phyloP scores from a whole-genome alignment of 2,329 filamentous ascomycete genomes.

The Triangularia setosa region DNA sequence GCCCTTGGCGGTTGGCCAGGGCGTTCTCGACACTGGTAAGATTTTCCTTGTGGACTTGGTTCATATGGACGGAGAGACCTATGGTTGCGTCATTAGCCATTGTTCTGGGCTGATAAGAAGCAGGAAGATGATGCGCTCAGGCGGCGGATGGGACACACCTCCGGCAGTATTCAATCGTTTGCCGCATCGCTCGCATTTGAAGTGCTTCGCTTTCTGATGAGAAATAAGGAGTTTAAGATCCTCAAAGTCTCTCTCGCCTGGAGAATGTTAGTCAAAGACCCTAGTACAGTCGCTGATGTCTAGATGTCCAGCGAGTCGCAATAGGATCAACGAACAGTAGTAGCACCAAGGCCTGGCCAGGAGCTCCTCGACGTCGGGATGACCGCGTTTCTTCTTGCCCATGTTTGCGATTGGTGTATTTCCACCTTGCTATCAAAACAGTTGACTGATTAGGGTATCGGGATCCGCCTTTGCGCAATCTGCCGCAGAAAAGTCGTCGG shows the following conservation, averaged over 20 bases:
- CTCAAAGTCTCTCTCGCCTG: constrained; percentile 91
- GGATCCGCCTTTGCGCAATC: neutral
- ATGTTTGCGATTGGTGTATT: constrained; percentile 45
- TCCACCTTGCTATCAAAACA: neutral
- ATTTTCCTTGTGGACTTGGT: constrained; percentile 95
- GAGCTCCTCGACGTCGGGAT: constrained; percentile 83
- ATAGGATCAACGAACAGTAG: constrained; percentile 62
- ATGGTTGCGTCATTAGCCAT: constrained; percentile 7
- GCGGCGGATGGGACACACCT: constrained; percentile 53
- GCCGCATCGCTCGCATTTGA: constrained; percentile 90
- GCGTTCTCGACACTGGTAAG: constrained; percentile 88
- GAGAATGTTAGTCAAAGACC: constrained; percentile 8
- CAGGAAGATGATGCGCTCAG: neutral
- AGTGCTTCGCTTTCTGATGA: constrained; percentile 99
- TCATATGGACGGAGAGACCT: constrained; percentile 93
- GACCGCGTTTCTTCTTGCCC: constrained; percentile 87
- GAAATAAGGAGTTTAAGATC: constrained; percentile 94
- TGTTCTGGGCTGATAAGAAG: neutral
- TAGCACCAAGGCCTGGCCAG: constrained; percentile 92
- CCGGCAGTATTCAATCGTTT: constrained; percentile 89
- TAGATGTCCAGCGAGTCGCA: neutral
- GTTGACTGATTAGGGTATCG: neutral
- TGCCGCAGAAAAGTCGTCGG: neutral
- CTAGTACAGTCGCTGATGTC: neutral
- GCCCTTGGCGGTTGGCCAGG: constrained; percentile 75